Evolutionary conservation across 768 basidiomycete species (phyloP).

Genomic region (Tulasnella calospora): DNA sequence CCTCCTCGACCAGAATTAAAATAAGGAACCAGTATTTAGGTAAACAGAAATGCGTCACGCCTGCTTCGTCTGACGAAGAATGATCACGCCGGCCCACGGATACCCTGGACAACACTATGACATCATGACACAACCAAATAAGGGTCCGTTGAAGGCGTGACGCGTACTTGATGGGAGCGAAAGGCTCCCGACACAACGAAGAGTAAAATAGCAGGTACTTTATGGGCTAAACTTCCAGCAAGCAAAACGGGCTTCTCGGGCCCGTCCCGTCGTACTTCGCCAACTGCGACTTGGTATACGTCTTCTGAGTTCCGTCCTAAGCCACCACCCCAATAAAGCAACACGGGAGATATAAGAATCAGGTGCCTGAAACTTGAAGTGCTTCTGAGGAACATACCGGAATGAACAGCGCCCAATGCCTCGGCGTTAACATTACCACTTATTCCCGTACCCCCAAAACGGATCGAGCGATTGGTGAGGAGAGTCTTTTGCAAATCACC

Average conservation of each 20-base stretch:
- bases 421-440: slow-evolving; percentile 46
- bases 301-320: slow-evolving; percentile 46
- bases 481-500: slow-evolving; percentile 37
- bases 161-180: too few relatives aligned
- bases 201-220: neutral
- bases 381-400: slow-evolving; percentile 45
- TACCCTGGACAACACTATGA: too few relatives aligned
- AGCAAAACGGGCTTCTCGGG: slow-evolving; percentile 69
- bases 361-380: slow-evolving; percentile 23
- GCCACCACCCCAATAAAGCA: slow-evolving; percentile 15
- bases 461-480: slow-evolving; percentile 44
- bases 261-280: slow-evolving; percentile 66
- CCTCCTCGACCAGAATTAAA: too few relatives aligned
- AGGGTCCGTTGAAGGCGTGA: too few relatives aligned
- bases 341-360: slow-evolving; percentile 27
- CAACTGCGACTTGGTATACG: slow-evolving; percentile 67
- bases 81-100: too few relatives aligned
- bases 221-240: slow-evolving; percentile 51
- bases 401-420: slow-evolving; percentile 53
- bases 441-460: slow-evolving; percentile 73
- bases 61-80: too few relatives aligned
- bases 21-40: too few relatives aligned
- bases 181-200: too few relatives aligned
- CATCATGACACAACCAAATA: too few relatives aligned
- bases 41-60: too few relatives aligned